Percentiles rank a stretch among this genome's conserved stretches.
phyloP scores from a whole-genome alignment of 2,329 filamentous ascomycete species.

The Colletotrichum horii region DNA sequence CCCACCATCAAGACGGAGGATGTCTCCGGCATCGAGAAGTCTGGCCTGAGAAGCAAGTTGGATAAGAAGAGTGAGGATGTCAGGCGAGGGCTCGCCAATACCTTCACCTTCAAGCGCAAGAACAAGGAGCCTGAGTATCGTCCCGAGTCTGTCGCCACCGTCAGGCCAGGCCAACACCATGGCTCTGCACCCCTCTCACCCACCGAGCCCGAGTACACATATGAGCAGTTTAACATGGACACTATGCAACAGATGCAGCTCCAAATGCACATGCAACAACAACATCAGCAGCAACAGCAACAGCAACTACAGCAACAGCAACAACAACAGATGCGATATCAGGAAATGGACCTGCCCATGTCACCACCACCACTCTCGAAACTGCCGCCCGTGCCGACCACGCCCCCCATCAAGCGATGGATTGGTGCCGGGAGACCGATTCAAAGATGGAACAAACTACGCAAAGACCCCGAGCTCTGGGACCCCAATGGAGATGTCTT shows the following conservation, averaged over 20 bases:
- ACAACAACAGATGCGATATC: conserved; percentile 15
- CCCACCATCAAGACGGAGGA: conserved; percentile 54
- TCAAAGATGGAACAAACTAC: conserved; percentile 61
- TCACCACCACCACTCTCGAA: conserved; percentile 25
- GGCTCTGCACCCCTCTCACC: not conserved
- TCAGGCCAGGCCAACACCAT: conserved; percentile 29
- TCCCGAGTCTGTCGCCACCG: conserved; percentile 42
- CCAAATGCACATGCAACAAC: conserved; percentile 11
- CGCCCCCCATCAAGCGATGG: conserved; percentile 57
- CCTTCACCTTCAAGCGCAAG: conserved; percentile 55
- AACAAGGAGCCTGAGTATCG: conserved; percentile 45
- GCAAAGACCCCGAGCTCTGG: conserved; percentile 66
- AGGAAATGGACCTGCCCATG: conserved; percentile 14
- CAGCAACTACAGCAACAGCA: not conserved
- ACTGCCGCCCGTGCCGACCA: conserved; percentile 26
- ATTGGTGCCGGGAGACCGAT: conserved; percentile 53
- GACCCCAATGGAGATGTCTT: conserved; percentile 65
- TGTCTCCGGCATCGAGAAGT: conserved; percentile 60
- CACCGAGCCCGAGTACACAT: conserved; percentile 19
- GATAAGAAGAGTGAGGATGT: conserved; percentile 63
- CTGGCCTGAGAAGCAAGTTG: conserved; percentile 54
- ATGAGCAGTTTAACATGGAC: conserved; percentile 20
- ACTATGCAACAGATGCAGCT: conserved; percentile 14
- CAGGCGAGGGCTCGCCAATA: conserved; percentile 57
- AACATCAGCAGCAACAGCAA: conserved; percentile 10